Percentiles rank a stretch among this genome's conserved stretches.
These are phyloP conservation scores for Middelhovenomyces tepae DNA, from an alignment of 805 yeast species.

Conservation along the genomic window DNA sequence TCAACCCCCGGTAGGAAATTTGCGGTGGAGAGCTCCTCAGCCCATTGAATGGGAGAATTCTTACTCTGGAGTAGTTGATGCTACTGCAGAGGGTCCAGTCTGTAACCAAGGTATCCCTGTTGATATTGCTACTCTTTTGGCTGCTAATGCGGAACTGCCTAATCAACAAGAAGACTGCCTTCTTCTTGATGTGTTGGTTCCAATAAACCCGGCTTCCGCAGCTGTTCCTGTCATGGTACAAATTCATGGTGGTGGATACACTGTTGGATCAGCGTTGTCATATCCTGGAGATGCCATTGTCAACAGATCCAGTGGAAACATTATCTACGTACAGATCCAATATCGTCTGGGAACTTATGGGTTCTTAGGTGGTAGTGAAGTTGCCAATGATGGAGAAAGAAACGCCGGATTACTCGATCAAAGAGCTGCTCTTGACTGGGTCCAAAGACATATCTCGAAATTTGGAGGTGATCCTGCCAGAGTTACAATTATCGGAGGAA, in stretches of 20 bases:
- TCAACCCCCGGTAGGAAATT: too few species aligned
- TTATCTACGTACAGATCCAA: conserved; percentile 31
- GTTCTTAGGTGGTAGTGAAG: conserved; percentile 32
- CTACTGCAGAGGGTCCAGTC: conserved; percentile 13
- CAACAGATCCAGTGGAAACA: conserved; percentile 19
- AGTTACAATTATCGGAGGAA: conserved; percentile 38
- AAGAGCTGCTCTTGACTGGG: conserved; percentile 39
- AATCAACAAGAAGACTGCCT: too few species aligned
- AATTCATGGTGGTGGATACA: conserved; percentile 33
- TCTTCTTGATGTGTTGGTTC: too few species aligned
- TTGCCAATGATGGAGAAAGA: too few species aligned
- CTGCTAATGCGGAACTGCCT: too few species aligned
- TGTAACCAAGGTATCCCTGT: too few species aligned
- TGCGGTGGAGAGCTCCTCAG: too few species aligned
- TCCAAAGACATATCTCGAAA: conserved; percentile 31
- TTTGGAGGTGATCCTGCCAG: conserved; percentile 40
- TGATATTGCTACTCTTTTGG: too few species aligned
- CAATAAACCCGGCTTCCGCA: too few species aligned
- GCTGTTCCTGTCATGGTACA: conserved; percentile 32
- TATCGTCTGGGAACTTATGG: conserved; percentile 33
- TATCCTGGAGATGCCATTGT: conserved; percentile 21
- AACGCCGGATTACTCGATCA: conserved; percentile 43
- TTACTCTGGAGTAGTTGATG: too few species aligned
- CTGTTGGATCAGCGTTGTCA: conserved; percentile 27
- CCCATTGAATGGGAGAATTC: conserved; percentile 5